These are phyloP conservation scores for Penicillium bialowiezense DNA, from an alignment of 495 filamentous ascomycete genomes.

Conservation along the genomic window DNA sequence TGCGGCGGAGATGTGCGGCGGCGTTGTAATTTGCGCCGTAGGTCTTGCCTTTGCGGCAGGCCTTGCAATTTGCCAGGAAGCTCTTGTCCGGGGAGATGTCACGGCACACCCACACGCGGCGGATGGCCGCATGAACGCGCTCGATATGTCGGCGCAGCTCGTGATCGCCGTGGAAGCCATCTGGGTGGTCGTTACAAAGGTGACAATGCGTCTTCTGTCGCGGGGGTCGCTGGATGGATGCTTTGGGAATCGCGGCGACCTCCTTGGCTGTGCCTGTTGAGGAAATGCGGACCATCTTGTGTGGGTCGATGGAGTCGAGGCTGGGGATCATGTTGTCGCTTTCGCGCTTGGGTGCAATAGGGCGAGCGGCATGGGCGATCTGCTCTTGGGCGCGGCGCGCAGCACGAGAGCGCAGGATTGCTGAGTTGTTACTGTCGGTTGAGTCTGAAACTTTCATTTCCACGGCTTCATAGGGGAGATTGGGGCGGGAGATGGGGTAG, in stretches of 20 bases:
- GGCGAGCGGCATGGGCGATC: constrained; percentile 38
- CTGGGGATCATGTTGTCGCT: constrained; percentile 18
- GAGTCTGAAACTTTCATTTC: constrained; percentile 39
- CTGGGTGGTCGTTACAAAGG: constrained; percentile 71
- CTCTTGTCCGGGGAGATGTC: constrained; percentile 57
- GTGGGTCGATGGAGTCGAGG: constrained; percentile 29
- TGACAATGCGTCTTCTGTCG: constrained; percentile 74
- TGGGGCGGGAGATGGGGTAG: constrained; percentile 11
- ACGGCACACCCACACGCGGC: constrained; percentile 81
- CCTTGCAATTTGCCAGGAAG: constrained; percentile 83
- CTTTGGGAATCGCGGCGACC: constrained; percentile 63
- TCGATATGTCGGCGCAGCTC: constrained; percentile 86
- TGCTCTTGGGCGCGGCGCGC: constrained; percentile 45
- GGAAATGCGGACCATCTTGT: constrained; percentile 54
- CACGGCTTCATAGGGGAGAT: constrained; percentile 15
- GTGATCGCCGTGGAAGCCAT: constrained; percentile 91
- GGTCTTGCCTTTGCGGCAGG: constrained; percentile 70
- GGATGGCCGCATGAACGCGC: constrained; percentile 68
- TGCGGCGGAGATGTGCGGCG: constrained; percentile 83
- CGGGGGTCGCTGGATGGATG: constrained; percentile 69
- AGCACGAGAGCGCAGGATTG: constrained; percentile 31
- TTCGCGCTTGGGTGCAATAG: constrained; percentile 45
- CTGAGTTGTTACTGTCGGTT: constrained; percentile 29
- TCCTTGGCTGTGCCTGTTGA: constrained; percentile 57
- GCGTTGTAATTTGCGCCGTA: constrained; percentile 97